phyloP scores from a whole-genome alignment of 768 basidiomycete genomes.

The Gautieria morchelliformis region DNA sequence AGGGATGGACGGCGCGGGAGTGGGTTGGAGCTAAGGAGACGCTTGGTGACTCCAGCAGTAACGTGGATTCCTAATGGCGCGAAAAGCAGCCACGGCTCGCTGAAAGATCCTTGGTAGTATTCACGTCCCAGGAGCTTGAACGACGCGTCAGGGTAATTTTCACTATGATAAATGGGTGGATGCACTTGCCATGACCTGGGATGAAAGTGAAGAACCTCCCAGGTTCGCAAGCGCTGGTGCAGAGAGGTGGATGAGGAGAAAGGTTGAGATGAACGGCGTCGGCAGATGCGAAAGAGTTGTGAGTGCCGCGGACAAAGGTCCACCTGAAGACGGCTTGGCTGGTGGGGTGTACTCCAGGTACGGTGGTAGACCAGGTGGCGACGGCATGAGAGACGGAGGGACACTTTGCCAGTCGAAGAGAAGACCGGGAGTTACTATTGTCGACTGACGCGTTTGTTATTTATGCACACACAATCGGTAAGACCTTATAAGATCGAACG shows the following conservation, averaged over 20 bases:
- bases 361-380: not conserved
- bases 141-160: not conserved
- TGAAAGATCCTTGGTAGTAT: slow-evolving; percentile 67
- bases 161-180: not conserved
- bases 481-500: too few relatives aligned
- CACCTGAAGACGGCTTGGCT: not conserved
- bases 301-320: slow-evolving; percentile 18
- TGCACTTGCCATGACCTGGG: slow-evolving; percentile 60
- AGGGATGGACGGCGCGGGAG: slow-evolving; percentile 30
- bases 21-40: slow-evolving; percentile 34
- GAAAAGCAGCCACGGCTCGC: slow-evolving; percentile 58
- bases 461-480: too few relatives aligned
- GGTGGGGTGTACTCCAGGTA: not conserved
- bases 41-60: slow-evolving; percentile 46
- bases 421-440: too few relatives aligned
- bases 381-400: not conserved
- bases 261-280: slow-evolving; percentile 68
- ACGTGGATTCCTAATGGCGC: slow-evolving; percentile 60
- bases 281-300: slow-evolving; percentile 57
- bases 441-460: too few relatives aligned
- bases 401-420: too few relatives aligned
- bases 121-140: slow-evolving; percentile 69
- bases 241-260: slow-evolving; percentile 69
- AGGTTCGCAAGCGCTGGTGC: slow-evolving; percentile 65
- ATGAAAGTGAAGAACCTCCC: slow-evolving; percentile 59